A percentile compares a stretch with the other conserved stretches of the same genome.
phyloP scores from a whole-genome alignment of 2,329 filamentous ascomycete species.

The Dichotomopilus funicola region DNA sequence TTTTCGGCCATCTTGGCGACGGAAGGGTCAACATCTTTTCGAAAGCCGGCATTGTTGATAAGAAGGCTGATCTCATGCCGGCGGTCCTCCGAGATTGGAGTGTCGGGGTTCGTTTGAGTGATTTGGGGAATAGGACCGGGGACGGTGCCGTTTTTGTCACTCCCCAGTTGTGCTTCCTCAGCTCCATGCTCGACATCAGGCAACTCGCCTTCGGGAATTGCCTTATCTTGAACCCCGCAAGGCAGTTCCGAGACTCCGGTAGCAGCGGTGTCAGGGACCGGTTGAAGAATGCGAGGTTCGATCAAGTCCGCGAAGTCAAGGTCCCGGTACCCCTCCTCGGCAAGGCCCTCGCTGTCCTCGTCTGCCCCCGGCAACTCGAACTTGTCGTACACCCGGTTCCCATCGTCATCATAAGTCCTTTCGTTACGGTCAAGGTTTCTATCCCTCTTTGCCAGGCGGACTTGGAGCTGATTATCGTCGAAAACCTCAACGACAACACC shows the following conservation, averaged over 20 bases:
- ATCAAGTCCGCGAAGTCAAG: slow-evolving; percentile 57
- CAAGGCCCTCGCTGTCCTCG: slow-evolving; percentile 45
- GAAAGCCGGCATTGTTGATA: slow-evolving; percentile 43
- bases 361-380: slow-evolving; percentile 67
- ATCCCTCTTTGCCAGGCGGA: slow-evolving; percentile 66
- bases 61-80: slow-evolving; percentile 36
- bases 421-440: slow-evolving; percentile 48
- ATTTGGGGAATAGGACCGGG: slow-evolving; percentile 19
- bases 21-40: slow-evolving; percentile 38
- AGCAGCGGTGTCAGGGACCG: slow-evolving; percentile 23
- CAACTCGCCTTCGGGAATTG: not conserved
- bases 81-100: slow-evolving; percentile 30
- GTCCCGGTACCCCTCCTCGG: slow-evolving; percentile 55
- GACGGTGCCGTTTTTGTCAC: slow-evolving; percentile 15
- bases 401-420: slow-evolving; percentile 57
- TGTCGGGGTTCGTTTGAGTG: slow-evolving; percentile 4
- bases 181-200: not conserved
- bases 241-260: not conserved
- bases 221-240: not conserved
- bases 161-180: not conserved
- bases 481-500: slow-evolving; percentile 55
- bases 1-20: slow-evolving; percentile 16
- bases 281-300: slow-evolving; percentile 59
- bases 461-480: slow-evolving; percentile 47
- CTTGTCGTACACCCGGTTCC: slow-evolving; percentile 66